Percentiles rank a stretch among this genome's conserved stretches.
Evolutionary conservation across 1,284 basidiomycete genomes (phyloP).

Genomic region (Peniophora sp.): DNA sequence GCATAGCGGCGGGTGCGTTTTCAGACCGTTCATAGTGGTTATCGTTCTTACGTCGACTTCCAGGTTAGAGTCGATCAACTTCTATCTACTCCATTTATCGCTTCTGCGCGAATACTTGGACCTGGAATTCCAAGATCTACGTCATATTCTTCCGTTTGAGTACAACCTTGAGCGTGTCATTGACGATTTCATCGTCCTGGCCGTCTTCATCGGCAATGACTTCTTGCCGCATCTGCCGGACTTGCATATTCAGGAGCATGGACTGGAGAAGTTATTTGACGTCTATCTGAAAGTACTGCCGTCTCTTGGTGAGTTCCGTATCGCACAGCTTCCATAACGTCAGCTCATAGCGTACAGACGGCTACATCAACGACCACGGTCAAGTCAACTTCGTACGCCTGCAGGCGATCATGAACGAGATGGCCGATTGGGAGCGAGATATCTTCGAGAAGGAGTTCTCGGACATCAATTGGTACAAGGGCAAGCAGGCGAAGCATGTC

Average conservation of each 20-base stretch:
- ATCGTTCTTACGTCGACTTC: neutral
- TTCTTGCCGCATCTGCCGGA: conserved; percentile 96
- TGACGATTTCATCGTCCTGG: conserved; percentile 95
- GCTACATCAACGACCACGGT: conserved; percentile 92
- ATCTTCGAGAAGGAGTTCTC: conserved; percentile 87
- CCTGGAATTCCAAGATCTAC: conserved; percentile 81
- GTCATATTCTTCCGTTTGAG: conserved; percentile 49
- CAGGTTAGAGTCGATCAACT: conserved; percentile 84
- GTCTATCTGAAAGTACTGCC: conserved; percentile 93
- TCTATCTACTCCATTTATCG: conserved; percentile 92
- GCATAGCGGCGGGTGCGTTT: conserved; percentile 61
- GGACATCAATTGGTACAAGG: conserved; percentile 86
- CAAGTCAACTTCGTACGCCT: conserved; percentile 75
- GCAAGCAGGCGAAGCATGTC: conserved; percentile 73
- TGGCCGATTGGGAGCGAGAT: conserved; percentile 82
- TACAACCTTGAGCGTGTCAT: conserved; percentile 91
- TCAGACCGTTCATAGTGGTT: neutral
- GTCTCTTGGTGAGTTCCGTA: conserved; percentile 48
- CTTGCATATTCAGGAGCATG: conserved; percentile 96
- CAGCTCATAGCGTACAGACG: conserved; percentile 43
- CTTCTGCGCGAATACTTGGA: conserved; percentile 96
- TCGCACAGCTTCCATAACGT: neutral
- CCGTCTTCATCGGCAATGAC: conserved; percentile 96
- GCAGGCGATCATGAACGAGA: conserved; percentile 84
- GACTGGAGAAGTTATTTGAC: conserved; percentile 85